Evolutionary conservation across 139 green algal genomes (phyloP).

Genomic region (Chloropicon primus): DNA sequence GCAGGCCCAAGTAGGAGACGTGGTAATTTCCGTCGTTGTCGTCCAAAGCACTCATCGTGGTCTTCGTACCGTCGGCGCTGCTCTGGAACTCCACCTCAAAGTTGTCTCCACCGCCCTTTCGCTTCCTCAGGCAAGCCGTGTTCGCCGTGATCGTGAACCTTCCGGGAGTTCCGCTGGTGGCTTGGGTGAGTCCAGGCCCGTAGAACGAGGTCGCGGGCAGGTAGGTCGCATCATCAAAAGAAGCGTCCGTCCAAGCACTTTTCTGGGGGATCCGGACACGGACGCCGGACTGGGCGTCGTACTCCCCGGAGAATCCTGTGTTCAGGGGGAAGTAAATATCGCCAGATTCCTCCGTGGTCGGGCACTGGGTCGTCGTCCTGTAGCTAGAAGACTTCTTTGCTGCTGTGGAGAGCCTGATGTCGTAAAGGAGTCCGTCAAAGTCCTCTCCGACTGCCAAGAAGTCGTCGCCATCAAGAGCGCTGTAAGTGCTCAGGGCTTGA

Average conservation of each 20-base stretch:
- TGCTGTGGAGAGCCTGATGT: neutral
- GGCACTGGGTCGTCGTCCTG: slow-evolving; percentile 10
- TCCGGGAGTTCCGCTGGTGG: neutral
- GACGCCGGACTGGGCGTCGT: neutral
- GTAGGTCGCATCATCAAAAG: slow-evolving; percentile 10
- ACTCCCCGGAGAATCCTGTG: neutral
- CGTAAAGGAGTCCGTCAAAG: slow-evolving; percentile 16
- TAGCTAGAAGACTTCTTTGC: neutral
- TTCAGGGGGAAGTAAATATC: slow-evolving; percentile 1
- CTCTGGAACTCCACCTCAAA: slow-evolving; percentile 6
- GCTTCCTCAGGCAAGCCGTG: slow-evolving; percentile 9
- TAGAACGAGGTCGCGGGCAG: neutral
- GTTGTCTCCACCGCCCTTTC: slow-evolving; percentile 10
- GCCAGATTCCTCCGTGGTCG: neutral
- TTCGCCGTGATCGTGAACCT: slow-evolving; percentile 10
- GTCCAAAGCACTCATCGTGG: neutral
- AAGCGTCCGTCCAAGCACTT: neutral
- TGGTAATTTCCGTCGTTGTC: slow-evolving; percentile 17
- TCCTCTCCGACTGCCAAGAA: neutral
- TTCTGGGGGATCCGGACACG: neutral
- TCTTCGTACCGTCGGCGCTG: neutral
- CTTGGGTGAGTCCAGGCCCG: neutral
- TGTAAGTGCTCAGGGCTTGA: neutral
- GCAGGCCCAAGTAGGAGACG: slow-evolving; percentile 10
- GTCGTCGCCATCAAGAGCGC: neutral